phyloP scores from a whole-genome alignment of 345 rosid species.

The Hypericum perforatum region DNA sequence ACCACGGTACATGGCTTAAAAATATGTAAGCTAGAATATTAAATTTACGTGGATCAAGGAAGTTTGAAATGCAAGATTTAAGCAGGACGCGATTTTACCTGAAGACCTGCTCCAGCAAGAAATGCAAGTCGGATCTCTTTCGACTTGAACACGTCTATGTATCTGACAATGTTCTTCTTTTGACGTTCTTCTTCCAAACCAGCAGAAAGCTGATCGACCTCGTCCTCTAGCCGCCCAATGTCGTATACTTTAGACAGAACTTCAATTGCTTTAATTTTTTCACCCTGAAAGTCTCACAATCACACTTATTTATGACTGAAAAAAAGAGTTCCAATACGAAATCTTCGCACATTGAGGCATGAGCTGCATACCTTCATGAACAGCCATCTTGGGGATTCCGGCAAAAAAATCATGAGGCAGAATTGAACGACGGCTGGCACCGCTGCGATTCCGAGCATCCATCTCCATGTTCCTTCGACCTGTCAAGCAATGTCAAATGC shows the following conservation, averaged over 20 bases:
- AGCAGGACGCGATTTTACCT: conserved; percentile 33
- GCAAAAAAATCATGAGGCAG: conserved; percentile 49
- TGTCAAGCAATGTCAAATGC: conserved; percentile 17
- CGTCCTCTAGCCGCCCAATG: conserved; percentile 71
- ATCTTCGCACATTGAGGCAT: background rate
- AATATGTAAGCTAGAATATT: too few species aligned
- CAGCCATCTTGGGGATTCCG: conserved; percentile 91
- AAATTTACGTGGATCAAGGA: too few species aligned
- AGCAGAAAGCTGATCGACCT: conserved; percentile 61
- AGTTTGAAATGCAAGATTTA: too few species aligned
- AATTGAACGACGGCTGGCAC: conserved; percentile 60
- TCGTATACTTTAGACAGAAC: conserved; percentile 62
- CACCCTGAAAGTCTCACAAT: conserved; percentile 28
- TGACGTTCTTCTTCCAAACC: conserved; percentile 53
- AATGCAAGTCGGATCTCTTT: conserved; percentile 89
- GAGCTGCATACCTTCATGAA: conserved; percentile 34
- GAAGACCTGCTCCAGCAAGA: conserved; percentile 94
- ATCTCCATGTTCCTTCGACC: conserved; percentile 77
- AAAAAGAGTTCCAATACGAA: background rate
- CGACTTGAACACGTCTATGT: conserved; percentile 58
- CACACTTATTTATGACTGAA: background rate
- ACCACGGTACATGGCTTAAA: too few species aligned
- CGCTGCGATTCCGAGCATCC: conserved; percentile 89
- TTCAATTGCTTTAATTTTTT: conserved; percentile 43
- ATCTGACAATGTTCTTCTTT: conserved; percentile 34